Evolutionary conservation across 1,284 basidiomycete species (phyloP), one percentile per base, ranked within the genome.

Genomic region (Athelia sp.): DNA sequence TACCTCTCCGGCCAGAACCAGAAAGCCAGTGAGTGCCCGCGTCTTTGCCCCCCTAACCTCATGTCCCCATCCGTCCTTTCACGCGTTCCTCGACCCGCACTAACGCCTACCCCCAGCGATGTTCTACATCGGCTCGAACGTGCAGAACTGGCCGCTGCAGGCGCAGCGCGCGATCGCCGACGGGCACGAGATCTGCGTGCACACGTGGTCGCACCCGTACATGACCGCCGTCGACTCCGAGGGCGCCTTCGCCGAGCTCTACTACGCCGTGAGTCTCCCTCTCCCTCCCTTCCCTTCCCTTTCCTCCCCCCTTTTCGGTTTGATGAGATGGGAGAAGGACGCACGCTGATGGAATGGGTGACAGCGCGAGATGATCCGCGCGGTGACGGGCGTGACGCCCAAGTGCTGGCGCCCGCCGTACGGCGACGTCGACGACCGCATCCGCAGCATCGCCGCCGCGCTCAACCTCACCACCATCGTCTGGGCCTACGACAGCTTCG

Each of bases 121-220:
- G 75, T 92, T 88, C 68, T 92, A 82, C 64, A 80, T 91, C 50
- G 89, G 90, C 35, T 88, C 86, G 47, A 90, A 86, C 42, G 79
- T 89, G 45, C 75, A 84, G 56, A 74, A 88, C 57, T 87, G 83
- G 65, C 79, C 86, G 18, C 76, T 84, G 3, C 79, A 88, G 58
- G 86, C 87, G 47, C 75, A 87, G 47, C 78, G 85, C 48, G 79
- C 73, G 46, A 69, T 87, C 55, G 66, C 75, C 46, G 74, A 81
- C 58, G 81, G 87, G 8, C 85, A 87, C 60, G 81, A 85, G 63
- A 70, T 85, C 48, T 78, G 77, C 45, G 71, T 73, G 50, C 79
- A 29, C 13, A 29, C 26, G 6, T 29, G 26, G 26, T 6, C 6
- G 6, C 26, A 29, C 26, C 26, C 26, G 26, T 29, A 29, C 26